Evolutionary conservation across 78 protist genomes (phyloP), one percentile per base, ranked within the genome.

Genomic region (Chrysochromulina tobinii): DNA sequence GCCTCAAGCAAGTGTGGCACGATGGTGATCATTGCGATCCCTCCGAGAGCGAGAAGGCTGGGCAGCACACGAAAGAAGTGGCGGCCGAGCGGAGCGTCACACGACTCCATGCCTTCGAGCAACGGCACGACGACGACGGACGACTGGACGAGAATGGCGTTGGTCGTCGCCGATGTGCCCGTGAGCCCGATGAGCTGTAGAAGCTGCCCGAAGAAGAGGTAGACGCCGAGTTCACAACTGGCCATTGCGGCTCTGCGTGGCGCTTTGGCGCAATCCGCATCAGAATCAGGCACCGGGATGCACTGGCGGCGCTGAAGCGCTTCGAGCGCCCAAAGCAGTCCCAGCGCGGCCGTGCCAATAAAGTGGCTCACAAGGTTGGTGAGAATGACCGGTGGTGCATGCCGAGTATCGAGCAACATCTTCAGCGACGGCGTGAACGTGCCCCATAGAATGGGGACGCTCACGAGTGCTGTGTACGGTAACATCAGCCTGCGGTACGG

Each of bases 121-220:
- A 66, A 14, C 6, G 72, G 72, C n/a, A 66, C 72, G 5, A 66
- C 17, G 9, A 66, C n/a, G 25, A 66, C 72, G n/a, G 72, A 66
- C n/a, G 72, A 9, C 72, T 66, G 72, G 25, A 66, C 72, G 72
- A 66, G 72, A 21, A 66, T 66, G 48, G 72, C 72, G 72, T 66
- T 66, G 72, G 17, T 14, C 25, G 72, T 66, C 25, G 72, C 72
- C n/a, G 72, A 66, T 6, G 72, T 66, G 48, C 72, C 72, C 17
- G 9, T 4, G 25, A 66, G 72, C n/a, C 72, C 72, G 48, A 66
- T 6, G n/a, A 66, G 7, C 72, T 66, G 72, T 21, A 21, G 9
- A 9, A 66, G 72, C 72, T 66, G 72, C n/a, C 72, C 72, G 72
- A 66, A 66, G 72, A 66, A 66, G 18, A 66, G 72, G 72, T 66